Conservation (phyloP, 805 yeast species). For the Starmerella gropengiesseri region DNA sequence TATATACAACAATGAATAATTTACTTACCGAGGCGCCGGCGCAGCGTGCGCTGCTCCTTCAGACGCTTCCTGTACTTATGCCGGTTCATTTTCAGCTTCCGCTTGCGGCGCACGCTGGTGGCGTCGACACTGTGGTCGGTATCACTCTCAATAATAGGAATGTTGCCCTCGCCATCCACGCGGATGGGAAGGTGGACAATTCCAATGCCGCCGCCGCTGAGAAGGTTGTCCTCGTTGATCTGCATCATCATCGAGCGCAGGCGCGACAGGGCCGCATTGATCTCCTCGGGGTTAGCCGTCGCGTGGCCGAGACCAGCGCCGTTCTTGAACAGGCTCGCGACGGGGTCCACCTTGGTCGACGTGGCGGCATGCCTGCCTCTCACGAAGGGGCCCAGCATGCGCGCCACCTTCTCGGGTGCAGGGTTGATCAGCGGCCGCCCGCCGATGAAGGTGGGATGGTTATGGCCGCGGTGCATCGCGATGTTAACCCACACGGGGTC, state of each 20-base stretch:
- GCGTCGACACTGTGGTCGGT: slow-evolving; percentile 21
- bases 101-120: slow-evolving; percentile 37
- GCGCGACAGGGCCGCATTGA: slow-evolving; percentile 6
- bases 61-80: slow-evolving; percentile 96
- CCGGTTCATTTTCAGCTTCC: slow-evolving; percentile 93
- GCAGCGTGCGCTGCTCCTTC: slow-evolving; percentile 61
- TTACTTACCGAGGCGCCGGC: slow-evolving; percentile 27
- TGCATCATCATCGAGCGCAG: slow-evolving; percentile 1
- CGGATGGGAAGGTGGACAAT: slow-evolving; percentile 14
- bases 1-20: slow-evolving; percentile 2
- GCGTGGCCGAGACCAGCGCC: neutral
- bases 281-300: slow-evolving; percentile 1
- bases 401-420: slow-evolving; percentile 33
- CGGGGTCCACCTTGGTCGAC: neutral
- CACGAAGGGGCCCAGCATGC: slow-evolving; percentile 31
- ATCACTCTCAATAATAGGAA: neutral
- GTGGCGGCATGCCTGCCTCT: slow-evolving; percentile 6
- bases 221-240: slow-evolving; percentile 9
- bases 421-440: slow-evolving; percentile 12
- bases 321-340: neutral
- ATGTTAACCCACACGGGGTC: slow-evolving; percentile 26
- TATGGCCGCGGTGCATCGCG: slow-evolving; percentile 6
- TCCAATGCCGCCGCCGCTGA: slow-evolving; percentile 13
- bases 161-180: slow-evolving; percentile 1
- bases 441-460: slow-evolving; percentile 8